Evolutionary conservation across 2,329 filamentous ascomycete genomes (phyloP).

Genomic region (Trichoderma hamatum): DNA sequence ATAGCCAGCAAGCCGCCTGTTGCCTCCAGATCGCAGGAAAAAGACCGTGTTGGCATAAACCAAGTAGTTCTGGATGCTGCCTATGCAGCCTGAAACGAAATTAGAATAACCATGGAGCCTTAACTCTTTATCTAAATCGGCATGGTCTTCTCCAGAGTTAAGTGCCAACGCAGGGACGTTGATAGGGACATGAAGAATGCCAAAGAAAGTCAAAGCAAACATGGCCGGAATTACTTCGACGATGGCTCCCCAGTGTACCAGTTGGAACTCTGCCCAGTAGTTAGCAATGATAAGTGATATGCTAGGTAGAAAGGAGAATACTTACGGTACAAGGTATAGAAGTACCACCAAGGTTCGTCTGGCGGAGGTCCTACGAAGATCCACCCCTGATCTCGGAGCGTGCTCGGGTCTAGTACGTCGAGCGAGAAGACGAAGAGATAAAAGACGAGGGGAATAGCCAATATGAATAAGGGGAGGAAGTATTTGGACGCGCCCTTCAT

Average conservation of each 20-base stretch:
- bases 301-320: conserved; percentile 26
- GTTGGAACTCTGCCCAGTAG: conserved; percentile 66
- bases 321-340: conserved; percentile 92
- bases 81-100: conserved; percentile 79
- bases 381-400: conserved; percentile 77
- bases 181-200: conserved; percentile 94
- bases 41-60: conserved; percentile 98
- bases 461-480: conserved; percentile 84
- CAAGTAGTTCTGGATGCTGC: conserved; percentile 94
- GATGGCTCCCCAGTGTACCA: conserved; percentile 82
- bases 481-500: conserved; percentile 78
- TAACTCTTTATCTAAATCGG: conserved; percentile 87
- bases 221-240: conserved; percentile 87
- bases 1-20: conserved; percentile 81
- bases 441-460: conserved; percentile 74
- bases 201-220: conserved; percentile 96
- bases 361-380: conserved; percentile 85
- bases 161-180: conserved; percentile 94
- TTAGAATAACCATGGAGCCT: conserved; percentile 94
- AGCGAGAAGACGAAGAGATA: conserved; percentile 75
- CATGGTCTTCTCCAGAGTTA: conserved; percentile 87
- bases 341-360: conserved; percentile 93
- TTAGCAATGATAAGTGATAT: neutral
- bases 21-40: conserved; percentile 90
- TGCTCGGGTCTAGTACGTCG: conserved; percentile 66